Percentiles rank a stretch among this genome's conserved stretches.
These are phyloP conservation scores for Sporothrix inflata DNA, from an alignment of 2,329 filamentous ascomycete species.

Conservation along the genomic window DNA sequence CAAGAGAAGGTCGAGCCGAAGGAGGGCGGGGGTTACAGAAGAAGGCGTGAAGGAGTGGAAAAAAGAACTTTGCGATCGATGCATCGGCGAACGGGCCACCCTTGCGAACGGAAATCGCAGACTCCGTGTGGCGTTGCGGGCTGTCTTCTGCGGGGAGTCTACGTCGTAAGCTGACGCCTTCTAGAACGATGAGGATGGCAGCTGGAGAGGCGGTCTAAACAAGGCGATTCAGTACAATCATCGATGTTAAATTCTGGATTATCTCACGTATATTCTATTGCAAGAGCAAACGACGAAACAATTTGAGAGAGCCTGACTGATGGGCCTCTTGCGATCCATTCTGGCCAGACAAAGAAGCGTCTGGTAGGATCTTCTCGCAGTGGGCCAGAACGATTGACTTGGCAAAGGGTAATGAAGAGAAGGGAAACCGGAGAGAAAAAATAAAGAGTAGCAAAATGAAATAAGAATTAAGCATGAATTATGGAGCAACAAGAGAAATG, in stretches of 20 bases:
- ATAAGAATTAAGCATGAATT: not conserved
- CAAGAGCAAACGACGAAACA: not conserved
- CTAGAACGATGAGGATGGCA: not conserved
- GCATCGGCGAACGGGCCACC: not conserved
- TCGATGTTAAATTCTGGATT: too few relatives aligned
- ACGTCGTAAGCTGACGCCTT: not conserved
- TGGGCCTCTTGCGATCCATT: not conserved
- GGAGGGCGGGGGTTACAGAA: not conserved
- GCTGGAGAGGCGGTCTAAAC: too few relatives aligned
- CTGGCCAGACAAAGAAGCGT: not conserved
- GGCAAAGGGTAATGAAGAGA: not conserved
- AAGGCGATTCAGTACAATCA: too few relatives aligned
- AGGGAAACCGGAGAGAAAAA: not conserved
- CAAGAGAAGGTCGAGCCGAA: conserved; percentile 12
- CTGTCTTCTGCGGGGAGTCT: not conserved
- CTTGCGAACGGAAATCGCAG: not conserved
- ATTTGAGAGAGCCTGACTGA: not conserved
- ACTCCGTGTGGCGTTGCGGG: not conserved
- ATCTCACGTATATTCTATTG: too few relatives aligned
- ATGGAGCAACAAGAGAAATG: not conserved
- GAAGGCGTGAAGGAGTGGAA: not conserved
- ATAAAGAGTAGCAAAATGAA: not conserved
- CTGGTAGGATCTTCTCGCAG: not conserved
- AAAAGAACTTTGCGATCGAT: not conserved
- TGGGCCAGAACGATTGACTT: conserved; percentile 12